A percentile compares a stretch with the other conserved stretches of the same genome.
phyloP scores from a whole-genome alignment of 169 alveolate genomes.

The Plasmodium billcollinsi region DNA sequence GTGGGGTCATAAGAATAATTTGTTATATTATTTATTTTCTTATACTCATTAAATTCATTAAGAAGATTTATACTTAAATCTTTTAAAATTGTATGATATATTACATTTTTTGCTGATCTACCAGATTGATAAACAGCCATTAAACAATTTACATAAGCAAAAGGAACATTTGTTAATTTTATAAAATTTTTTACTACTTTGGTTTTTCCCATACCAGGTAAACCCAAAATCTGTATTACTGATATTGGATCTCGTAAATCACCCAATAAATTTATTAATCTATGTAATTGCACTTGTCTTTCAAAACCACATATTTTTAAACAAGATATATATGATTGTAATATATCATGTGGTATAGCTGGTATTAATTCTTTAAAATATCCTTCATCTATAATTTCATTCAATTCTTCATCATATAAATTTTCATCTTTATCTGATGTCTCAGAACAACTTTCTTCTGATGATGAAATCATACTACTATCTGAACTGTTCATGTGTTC shows the following conservation, averaged over 20 bases:
- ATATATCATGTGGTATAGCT: slow-evolving; percentile 71
- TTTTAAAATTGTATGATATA: slow-evolving; percentile 68
- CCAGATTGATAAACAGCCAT: slow-evolving; percentile 78
- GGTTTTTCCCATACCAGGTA: slow-evolving; percentile 78
- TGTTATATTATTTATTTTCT: slow-evolving; percentile 25
- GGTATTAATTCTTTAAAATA: slow-evolving; percentile 72
- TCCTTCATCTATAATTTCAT: slow-evolving; percentile 59
- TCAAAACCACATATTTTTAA: slow-evolving; percentile 72
- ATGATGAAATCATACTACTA: background rate
- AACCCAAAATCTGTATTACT: slow-evolving; percentile 59
- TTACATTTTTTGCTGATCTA: slow-evolving; percentile 70
- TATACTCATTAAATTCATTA: slow-evolving; percentile 68
- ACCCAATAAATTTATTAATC: slow-evolving; percentile 52
- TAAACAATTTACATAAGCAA: slow-evolving; percentile 74
- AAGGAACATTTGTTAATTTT: slow-evolving; percentile 57
- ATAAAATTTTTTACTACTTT: slow-evolving; percentile 63
- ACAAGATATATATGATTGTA: slow-evolving; percentile 52
- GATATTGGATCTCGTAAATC: slow-evolving; percentile 76
- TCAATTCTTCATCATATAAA: slow-evolving; percentile 58
- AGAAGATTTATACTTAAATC: slow-evolving; percentile 64
- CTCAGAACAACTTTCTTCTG: background rate
- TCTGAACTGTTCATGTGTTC: background rate
- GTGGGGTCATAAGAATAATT: slow-evolving; percentile 71
- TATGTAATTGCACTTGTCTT: slow-evolving; percentile 76
- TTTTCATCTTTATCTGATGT: background rate